Percentiles rank a stretch among this genome's conserved stretches.
Evolutionary conservation across 768 basidiomycete species (phyloP).

Genomic region (Mycena capillaripes): DNA sequence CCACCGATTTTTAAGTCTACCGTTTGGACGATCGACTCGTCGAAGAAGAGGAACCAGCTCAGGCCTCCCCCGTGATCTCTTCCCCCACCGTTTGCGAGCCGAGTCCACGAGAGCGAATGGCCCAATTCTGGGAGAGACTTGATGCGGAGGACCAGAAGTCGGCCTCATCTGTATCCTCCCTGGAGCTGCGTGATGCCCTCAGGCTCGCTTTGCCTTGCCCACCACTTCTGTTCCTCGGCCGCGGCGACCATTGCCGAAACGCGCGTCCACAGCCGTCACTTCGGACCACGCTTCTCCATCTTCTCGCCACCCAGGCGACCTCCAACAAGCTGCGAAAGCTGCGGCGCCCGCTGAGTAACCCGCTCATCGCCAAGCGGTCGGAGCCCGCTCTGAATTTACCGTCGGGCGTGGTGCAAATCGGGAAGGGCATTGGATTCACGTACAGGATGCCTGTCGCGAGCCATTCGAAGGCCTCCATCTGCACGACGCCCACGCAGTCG

Average conservation of each 20-base stretch:
- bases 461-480: constrained; percentile 48
- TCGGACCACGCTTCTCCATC: constrained; percentile 51
- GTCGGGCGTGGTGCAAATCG: constrained; percentile 60
- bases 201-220: constrained; percentile 29
- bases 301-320: constrained; percentile 51
- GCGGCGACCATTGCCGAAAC: constrained; percentile 50
- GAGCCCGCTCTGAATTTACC: constrained; percentile 56
- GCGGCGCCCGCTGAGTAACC: constrained; percentile 50
- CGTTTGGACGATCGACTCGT: constrained; percentile 21
- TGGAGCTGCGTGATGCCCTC: constrained; percentile 35
- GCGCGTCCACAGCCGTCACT: constrained; percentile 29
- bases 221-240: constrained; percentile 42
- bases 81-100: constrained; percentile 36
- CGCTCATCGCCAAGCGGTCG: constrained; percentile 41
- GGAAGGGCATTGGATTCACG: constrained; percentile 67
- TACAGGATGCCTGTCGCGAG: constrained; percentile 51
- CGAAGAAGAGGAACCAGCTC: constrained; percentile 17
- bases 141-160: constrained; percentile 47
- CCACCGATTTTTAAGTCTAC: constrained; percentile 39
- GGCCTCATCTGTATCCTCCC: constrained; percentile 18
- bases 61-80: constrained; percentile 15
- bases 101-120: constrained; percentile 44
- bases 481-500: constrained; percentile 39
- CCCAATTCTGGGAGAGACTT: constrained; percentile 61
- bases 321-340: constrained; percentile 60